Conservation (phyloP, 345 rosid species). For the Syzygium aqueum region DNA sequence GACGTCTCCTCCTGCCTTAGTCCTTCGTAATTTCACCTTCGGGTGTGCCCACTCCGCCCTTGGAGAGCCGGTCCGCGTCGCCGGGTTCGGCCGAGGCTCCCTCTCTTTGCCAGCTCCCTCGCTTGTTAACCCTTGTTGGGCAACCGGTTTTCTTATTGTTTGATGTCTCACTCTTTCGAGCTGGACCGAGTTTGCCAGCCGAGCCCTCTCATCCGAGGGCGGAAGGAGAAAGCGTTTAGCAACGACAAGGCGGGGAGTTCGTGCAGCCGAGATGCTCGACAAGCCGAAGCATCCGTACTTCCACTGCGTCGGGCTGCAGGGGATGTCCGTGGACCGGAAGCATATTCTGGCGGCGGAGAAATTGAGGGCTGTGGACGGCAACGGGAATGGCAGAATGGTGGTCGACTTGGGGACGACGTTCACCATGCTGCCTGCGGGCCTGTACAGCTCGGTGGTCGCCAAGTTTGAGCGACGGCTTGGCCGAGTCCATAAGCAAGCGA, state of each 20-base stretch:
- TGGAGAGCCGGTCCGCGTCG: slow-evolving; percentile 90
- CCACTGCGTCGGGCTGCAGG: slow-evolving; percentile 73
- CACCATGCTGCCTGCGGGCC: slow-evolving; percentile 76
- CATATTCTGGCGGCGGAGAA: slow-evolving; percentile 55
- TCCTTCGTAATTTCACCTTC: slow-evolving; percentile 61
- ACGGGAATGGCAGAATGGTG: slow-evolving; percentile 77
- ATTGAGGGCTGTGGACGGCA: slow-evolving; percentile 35
- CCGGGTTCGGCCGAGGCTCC: slow-evolving; percentile 84
- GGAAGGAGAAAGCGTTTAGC: slow-evolving; percentile 3
- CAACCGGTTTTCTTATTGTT: slow-evolving; percentile 73
- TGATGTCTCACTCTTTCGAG: slow-evolving; percentile 82
- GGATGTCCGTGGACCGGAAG: slow-evolving; percentile 64
- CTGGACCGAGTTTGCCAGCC: slow-evolving; percentile 50
- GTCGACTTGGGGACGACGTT: slow-evolving; percentile 93
- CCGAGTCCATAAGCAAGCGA: slow-evolving; percentile 49
- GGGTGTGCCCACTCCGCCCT: slow-evolving; percentile 85
- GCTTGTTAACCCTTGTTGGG: slow-evolving; percentile 59
- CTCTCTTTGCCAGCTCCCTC: slow-evolving; percentile 63
- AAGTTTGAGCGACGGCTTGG: slow-evolving; percentile 61
- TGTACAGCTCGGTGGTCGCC: slow-evolving; percentile 45
- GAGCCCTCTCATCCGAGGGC: slow-evolving; percentile 89
- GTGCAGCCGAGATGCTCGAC: slow-evolving; percentile 54
- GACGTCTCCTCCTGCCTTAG: slow-evolving; percentile 21
- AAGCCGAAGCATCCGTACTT: slow-evolving; percentile 86
- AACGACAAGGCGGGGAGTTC: slow-evolving; percentile 1